Base-by-base conservation (phyloP, 2,329 filamentous ascomycete species). In the Hawksworthiomyces lignivorus region DNA sequence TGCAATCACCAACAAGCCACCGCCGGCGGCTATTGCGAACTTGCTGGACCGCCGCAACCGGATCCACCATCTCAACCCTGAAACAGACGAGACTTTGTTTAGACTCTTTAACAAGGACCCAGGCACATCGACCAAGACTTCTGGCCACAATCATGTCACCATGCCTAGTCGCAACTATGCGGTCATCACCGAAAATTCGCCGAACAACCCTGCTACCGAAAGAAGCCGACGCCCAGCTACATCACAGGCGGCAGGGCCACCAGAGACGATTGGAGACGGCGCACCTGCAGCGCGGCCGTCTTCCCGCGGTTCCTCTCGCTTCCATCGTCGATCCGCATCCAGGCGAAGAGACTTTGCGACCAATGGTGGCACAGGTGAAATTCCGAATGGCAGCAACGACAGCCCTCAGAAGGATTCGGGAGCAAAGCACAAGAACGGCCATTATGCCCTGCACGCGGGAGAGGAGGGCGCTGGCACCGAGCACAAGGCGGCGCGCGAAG, bases 81-180 rank as follows among this genome's bases (percentile, higher is more conserved):
- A 87, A 42, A 98, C 92, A 0, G 87, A 96, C 54, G 92, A 98
- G 66, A 89, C 92, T 30, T 80, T 97, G 62, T 81, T 97, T 51
- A 81, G 84, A n/a, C 80, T 97, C 54, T 98, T 98, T 62, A 76
- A 87, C 48, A 83, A 85, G 55, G 89, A 96, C 54, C 88, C 94
- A 0, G 88, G 94, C 52, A 74, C 62, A 58, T 77, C 60, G 56
- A 85, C 38, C 73, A 94, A 89, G 65, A 86, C 83, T 4, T 75
- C 80, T 1, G 67, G 68, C 32, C 82, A 74, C 56, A 96, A 96
- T 62, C 75, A 86, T 49, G 84, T 87, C 48, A 96, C 89, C 10
- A 96, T 96, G 62, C 79, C 94, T 3, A 89, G 87, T 50, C 80
- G 92, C 19, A 98, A 98, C 60, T 98, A 87, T 73, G 90, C 90